phyloP scores from a whole-genome alignment of 2,329 filamentous ascomycete species.

The Fusarium lyarnte region DNA sequence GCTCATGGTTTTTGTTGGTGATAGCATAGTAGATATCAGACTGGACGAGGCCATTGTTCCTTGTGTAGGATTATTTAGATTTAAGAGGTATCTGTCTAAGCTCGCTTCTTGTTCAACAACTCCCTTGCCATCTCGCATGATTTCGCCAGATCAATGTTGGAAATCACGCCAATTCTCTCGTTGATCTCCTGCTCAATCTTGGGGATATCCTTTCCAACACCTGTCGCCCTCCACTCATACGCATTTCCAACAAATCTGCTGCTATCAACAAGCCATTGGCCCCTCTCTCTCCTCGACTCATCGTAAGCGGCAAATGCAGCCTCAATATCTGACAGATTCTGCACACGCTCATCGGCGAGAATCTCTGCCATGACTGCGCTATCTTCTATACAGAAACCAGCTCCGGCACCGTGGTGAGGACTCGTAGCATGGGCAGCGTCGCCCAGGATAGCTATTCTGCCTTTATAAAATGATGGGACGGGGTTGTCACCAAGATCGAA shows the following conservation, averaged over 20 bases:
- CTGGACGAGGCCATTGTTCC: neutral
- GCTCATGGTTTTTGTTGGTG: too few species aligned
- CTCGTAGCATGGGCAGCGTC: slow-evolving; percentile 72
- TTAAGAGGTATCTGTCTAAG: neutral
- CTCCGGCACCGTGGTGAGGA: slow-evolving; percentile 68
- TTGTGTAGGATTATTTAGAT: neutral
- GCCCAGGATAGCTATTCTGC: slow-evolving; percentile 61
- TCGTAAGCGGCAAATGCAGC: slow-evolving; percentile 53
- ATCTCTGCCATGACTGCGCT: slow-evolving; percentile 53
- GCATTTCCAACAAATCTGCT: slow-evolving; percentile 54
- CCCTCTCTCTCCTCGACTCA: slow-evolving; percentile 60
- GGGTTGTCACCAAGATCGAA: slow-evolving; percentile 58
- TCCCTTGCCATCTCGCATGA: slow-evolving; percentile 7
- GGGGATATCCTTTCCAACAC: slow-evolving; percentile 23
- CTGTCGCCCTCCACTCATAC: slow-evolving; percentile 55
- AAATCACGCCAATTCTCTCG: slow-evolving; percentile 19
- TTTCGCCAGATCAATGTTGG: slow-evolving; percentile 13
- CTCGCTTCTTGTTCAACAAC: neutral
- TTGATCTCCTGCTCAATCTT: slow-evolving; percentile 35
- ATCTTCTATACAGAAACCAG: slow-evolving; percentile 67
- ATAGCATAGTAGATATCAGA: neutral
- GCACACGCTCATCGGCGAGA: slow-evolving; percentile 54
- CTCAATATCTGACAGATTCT: slow-evolving; percentile 39
- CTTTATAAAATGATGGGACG: slow-evolving; percentile 53
- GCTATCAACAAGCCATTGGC: slow-evolving; percentile 60